phyloP scores from a whole-genome alignment of 164 flowering plant species.

The Protea cynaroides region DNA sequence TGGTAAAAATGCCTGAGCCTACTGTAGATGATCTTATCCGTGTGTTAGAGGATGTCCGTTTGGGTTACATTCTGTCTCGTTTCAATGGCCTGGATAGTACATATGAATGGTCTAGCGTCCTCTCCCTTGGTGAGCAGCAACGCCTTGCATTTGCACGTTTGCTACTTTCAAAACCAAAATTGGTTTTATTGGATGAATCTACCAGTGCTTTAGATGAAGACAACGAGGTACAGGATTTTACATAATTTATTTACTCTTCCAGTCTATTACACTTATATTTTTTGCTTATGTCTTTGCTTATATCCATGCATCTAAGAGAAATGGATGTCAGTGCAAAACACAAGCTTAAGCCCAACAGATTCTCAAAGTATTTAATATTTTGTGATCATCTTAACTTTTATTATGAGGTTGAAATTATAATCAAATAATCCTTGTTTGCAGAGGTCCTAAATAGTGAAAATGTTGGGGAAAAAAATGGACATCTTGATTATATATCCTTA shows the following conservation, averaged over 20 bases:
- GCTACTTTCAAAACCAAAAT: conserved; percentile 70
- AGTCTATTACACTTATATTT: too few relatives aligned
- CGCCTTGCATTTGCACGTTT: conserved; percentile 95
- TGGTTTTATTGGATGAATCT: conserved; percentile 87
- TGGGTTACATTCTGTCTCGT: conserved; percentile 66
- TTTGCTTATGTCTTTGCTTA: too few relatives aligned
- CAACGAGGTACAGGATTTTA: conserved; percentile 59
- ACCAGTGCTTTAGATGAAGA: conserved; percentile 95
- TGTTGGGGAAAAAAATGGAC: too few relatives aligned
- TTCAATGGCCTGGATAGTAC: conserved; percentile 57
- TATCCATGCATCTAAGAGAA: too few relatives aligned
- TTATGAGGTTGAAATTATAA: too few relatives aligned
- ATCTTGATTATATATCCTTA: too few relatives aligned
- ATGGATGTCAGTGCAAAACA: too few relatives aligned
- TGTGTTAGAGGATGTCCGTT: conserved; percentile 73
- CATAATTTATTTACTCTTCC: not conserved
- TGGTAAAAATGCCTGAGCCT: conserved; percentile 37
- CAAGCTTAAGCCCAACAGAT: too few relatives aligned
- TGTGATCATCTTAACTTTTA: too few relatives aligned
- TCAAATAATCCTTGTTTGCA: too few relatives aligned
- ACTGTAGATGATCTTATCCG: conserved; percentile 53
- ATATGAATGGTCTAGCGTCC: conserved; percentile 90
- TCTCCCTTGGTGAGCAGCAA: conserved; percentile 98
- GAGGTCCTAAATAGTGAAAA: too few relatives aligned
- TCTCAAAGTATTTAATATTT: too few relatives aligned